Evolutionary conservation across 2,329 filamentous ascomycete species (phyloP), one percentile per base, ranked within the genome.

Genomic region (Claviceps capensis): DNA sequence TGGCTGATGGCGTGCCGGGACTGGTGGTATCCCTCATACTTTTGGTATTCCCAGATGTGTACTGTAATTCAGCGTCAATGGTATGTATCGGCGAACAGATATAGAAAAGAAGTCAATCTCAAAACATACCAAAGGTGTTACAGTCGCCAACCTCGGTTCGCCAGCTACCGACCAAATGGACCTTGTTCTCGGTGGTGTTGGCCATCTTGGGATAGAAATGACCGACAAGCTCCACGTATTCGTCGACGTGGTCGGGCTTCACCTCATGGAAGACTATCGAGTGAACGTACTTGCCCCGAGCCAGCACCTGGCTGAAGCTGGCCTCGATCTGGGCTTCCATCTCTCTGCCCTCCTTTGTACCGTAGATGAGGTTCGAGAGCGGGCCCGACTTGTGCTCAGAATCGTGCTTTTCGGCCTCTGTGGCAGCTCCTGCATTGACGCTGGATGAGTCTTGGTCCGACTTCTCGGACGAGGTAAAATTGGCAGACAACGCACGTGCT

Each of bases 11-110:
- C 81, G 72, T 96, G 80, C 47, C 95, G 77, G 19, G 93, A 97
- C 55, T 85, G 82, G 69, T 98, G 93, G 69, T 97, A 97, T 55
- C 93, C 93, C 61, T 90, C 79, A 71, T 97, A 98, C 62, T 90
- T 85, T 70, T 97, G 90, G 69, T 98, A 98, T 69, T 98, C 93
- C 93, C 93, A 98, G 63, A 98, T 98, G 67, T 98, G 93, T 49
- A 98, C 93, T 97, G 61, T 11, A 11, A 2, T 17, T 19, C 14
- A 16, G 1, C 11, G 43, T 51, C n/a, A 51, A 36, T 41, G 8
- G n/a, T 4, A 42, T 42, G 2, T 22, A 19, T 19, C 22, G 9
- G 4, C 22, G 9, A 40, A 41, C 8, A 17, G 19, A 41, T 9
- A 41, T 8, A 9, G 9, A 41, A 41, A n/a, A 9, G 2, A 19